Base-by-base conservation (phyloP, 352 stramenopile species). In the Phytophthora sansomeana region DNA sequence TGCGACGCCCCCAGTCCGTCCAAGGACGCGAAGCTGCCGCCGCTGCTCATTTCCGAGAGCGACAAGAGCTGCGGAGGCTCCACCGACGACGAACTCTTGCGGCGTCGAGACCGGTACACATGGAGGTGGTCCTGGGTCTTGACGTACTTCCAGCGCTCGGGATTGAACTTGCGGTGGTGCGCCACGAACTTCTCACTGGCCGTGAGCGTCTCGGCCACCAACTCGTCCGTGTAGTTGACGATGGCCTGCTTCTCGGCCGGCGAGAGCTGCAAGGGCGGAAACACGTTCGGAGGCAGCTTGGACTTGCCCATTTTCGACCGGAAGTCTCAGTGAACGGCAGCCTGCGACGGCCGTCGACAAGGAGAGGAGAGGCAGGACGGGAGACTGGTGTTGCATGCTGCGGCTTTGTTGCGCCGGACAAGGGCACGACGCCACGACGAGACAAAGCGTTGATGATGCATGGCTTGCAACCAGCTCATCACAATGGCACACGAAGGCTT, bases 91-190 rank as follows among this genome's bases (percentile, higher is more conserved):
- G 65, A 63, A 39, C 38, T 66, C 29, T 66, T 74, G 19, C 58
- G 66, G 29, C 66, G 66, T 10, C 70, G 66, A 10, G 70, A 78
- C 9, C 70, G 70, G 43, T 75, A 78, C 39, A 78, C 65, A 29
- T 78, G 70, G 19, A 78, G 44, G 2, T 67, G 70, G 21, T 75
- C 57, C 39, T 75, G 57, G 1, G 72, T 77, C 49, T 64, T 72
- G 46, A 72, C 30, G 62, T 74, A 76, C 28, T 74, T 75, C 67
- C 63, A 74, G 2, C 72, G 63, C 21, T 73, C 63, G 21, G 63
- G 72, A 17, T 76, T 72, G 48, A 76, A 60, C 19, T 63, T 66
- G 6, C 67, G 62, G 28, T 68, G 59, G 51, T 69, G 62, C n/a
- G 63, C 67, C 16, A 76, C 62, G 44, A 74, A 71, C n/a, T 74